phyloP scores from a whole-genome alignment of 2,329 filamentous ascomycete genomes.

The Curvularia lunata region DNA sequence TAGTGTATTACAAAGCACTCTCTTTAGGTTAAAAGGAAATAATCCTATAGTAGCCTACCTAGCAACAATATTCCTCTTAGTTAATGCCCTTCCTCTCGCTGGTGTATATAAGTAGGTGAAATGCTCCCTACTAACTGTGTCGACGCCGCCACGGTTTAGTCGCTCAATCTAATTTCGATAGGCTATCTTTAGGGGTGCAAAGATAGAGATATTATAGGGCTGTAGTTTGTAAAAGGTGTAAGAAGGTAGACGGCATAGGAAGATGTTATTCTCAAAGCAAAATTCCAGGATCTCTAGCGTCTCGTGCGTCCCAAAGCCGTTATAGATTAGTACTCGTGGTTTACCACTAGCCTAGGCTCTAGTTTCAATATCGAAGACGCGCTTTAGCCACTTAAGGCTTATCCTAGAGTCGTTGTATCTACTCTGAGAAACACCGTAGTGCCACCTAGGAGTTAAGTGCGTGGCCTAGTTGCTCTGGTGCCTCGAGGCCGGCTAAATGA shows the following conservation, averaged over 20 bases:
- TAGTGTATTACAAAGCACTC: slow-evolving; percentile 28
- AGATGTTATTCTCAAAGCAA: slow-evolving; percentile 44
- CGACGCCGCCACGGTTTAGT: slow-evolving; percentile 16
- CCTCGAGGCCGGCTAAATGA: no score
- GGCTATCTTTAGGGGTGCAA: background rate
- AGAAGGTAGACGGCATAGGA: background rate
- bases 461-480: no score
- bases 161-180: slow-evolving; percentile 12
- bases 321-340: background rate
- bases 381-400: background rate
- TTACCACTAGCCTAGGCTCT: background rate
- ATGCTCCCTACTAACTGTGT: slow-evolving; percentile 24
- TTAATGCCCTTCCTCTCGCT: slow-evolving; percentile 31
- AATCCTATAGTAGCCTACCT: slow-evolving; percentile 35
- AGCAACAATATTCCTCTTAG: slow-evolving; percentile 37
- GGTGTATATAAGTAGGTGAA: slow-evolving; percentile 29
- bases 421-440: no score
- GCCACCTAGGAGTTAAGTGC: no score
- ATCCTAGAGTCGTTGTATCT: no score
- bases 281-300: slow-evolving; percentile 43
- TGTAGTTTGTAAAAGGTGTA: no score
- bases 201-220: background rate
- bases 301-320: slow-evolving; percentile 43
- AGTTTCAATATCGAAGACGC: slow-evolving; percentile 1
- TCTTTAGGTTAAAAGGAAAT: slow-evolving; percentile 41